A percentile compares a stretch with the other conserved stretches of the same genome.
These are phyloP conservation scores for Oryza punctata DNA, from an alignment of 176 grass and related monocot species.

Conservation along the genomic window DNA sequence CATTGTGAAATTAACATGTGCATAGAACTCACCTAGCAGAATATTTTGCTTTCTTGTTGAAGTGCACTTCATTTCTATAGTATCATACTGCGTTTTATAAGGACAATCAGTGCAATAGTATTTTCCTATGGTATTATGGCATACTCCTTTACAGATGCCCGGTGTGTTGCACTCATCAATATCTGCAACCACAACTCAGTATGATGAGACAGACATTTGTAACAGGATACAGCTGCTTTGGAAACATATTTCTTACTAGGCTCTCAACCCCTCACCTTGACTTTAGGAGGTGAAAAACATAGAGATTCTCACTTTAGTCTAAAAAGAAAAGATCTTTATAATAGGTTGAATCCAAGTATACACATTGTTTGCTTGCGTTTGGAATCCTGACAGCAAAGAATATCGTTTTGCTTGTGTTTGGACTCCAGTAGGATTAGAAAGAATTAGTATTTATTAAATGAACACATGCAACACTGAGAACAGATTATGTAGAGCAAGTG, in stretches of 20 bases:
- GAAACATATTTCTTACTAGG: neutral
- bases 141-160: neutral
- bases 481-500: too few species aligned
- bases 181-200: neutral
- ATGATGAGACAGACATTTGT: neutral
- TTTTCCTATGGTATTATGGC: neutral
- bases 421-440: too few species aligned
- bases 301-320: too few species aligned
- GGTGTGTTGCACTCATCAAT: neutral
- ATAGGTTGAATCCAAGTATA: too few species aligned
- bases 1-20: neutral
- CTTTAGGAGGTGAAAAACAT: too few species aligned
- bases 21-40: slow-evolving; percentile 3
- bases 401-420: too few species aligned
- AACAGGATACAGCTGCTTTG: neutral
- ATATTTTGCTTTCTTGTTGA: neutral
- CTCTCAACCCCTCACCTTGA: too few species aligned
- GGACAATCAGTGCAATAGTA: neutral
- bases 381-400: too few species aligned
- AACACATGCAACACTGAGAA: too few species aligned
- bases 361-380: too few species aligned
- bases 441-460: too few species aligned
- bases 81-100: neutral
- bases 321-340: too few species aligned
- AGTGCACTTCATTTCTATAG: neutral